Base-by-base conservation (phyloP, 306 rosid genomes). In the Acacia acuminata region DNA sequence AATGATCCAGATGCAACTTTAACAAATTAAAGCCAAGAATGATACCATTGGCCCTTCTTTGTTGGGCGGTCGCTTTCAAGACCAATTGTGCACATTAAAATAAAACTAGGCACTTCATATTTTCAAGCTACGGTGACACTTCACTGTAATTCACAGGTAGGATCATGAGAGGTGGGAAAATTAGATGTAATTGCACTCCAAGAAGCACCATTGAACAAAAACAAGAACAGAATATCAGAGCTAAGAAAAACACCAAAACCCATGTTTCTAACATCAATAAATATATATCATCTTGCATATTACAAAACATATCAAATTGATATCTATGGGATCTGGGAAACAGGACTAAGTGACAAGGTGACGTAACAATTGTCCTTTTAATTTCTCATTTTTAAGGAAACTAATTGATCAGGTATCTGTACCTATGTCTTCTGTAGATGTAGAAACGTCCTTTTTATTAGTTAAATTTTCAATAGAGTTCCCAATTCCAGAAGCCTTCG, bases 391-490 rank as follows among this genome's bases (percentile, higher is more conserved):
- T n/a, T 55, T 63, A 71, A 64, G 78, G 76, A 79, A 38, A 77
- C 43, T 32, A 44, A 60, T 8, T 22, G 64, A 24, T 34, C 60
- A 44, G 72, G 74, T 51, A 78, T 20, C 66, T 85, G 80, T 81
- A 96, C 99, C 98, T 88, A 96, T 88, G 84, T 96, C 98, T 77
- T 89, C 97, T 1, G 99, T 96, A 69, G 97, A 92, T 63, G 97
- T 94, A 61, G 92, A 91, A 42, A 82, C 77, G 50, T 96, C 97
- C 87, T 82, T 91, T 88, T 88, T 94, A 58, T 79, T n/a, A n/a
- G n/a, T n/a, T n/a, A n/a, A n/a, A n/a, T n/a, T n/a, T n/a, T n/a
- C n/a, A n/a, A n/a, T n/a, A n/a, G n/a, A n/a, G n/a, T n/a, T n/a
- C n/a, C n/a, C n/a, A n/a, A n/a, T n/a, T n/a, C n/a, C n/a, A n/a